Percentiles rank a stretch among this genome's conserved stretches.
phyloP scores from a whole-genome alignment of 768 basidiomycete genomes.

The Lactarius psammicola region DNA sequence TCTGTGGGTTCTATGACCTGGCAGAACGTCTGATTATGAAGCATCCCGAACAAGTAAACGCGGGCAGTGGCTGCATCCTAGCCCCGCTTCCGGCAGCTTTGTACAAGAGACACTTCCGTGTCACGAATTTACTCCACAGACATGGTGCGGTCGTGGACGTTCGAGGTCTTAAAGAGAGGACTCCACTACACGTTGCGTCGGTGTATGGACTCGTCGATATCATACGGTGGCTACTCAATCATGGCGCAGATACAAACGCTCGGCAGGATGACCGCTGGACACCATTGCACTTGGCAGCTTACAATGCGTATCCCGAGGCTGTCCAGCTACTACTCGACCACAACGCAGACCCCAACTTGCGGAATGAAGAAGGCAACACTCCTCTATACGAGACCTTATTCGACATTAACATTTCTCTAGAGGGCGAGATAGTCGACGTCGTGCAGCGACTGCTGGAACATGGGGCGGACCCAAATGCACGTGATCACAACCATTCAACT shows the following conservation, averaged over 20 bases:
- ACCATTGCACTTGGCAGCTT: background rate
- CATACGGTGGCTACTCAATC: background rate
- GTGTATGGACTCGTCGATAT: background rate
- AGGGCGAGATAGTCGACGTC: background rate
- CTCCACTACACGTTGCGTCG: background rate
- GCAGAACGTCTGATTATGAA: background rate
- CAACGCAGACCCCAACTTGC: background rate
- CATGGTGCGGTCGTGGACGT: background rate
- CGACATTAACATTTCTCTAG: fast-evolving
- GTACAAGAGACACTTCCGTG: background rate
- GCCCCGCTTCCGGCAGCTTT: background rate
- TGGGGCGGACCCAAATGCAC: background rate
- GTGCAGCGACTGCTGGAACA: background rate
- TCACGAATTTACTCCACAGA: background rate
- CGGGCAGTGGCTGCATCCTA: background rate
- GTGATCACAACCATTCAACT: background rate
- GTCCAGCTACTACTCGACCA: background rate
- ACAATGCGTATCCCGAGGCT: background rate
- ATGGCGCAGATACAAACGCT: background rate
- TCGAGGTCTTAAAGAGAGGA: background rate
- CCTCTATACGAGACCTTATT: background rate
- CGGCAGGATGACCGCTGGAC: background rate
- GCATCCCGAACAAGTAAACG: slow-evolving; percentile 2
- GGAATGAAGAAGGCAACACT: background rate
- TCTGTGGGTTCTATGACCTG: background rate